Percentiles rank a stretch among this genome's conserved stretches.
Evolutionary conservation across 73 alveolate species (phyloP).

Genomic region (Symbiodinium natans): DNA sequence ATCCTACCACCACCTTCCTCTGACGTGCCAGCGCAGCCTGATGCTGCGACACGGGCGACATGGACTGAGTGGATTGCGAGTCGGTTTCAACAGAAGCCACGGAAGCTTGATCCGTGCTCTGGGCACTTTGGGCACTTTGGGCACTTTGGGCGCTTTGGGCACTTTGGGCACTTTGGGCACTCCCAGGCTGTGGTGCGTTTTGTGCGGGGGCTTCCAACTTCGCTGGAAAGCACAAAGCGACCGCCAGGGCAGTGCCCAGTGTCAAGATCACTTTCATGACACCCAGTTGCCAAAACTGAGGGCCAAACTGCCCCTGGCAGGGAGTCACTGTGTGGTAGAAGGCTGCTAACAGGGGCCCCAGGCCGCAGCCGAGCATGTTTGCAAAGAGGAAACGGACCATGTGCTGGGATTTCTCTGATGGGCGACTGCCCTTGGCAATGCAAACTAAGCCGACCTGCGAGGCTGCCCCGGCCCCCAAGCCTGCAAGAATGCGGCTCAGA

Average conservation of each 20-base stretch:
- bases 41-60: neutral
- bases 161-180: neutral
- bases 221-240: neutral
- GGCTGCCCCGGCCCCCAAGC: conserved; percentile 25
- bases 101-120: neutral
- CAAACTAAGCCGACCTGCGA: conserved; percentile 26
- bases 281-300: conserved; percentile 13
- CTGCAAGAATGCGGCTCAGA: neutral
- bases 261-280: conserved; percentile 2
- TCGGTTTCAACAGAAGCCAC: neutral
- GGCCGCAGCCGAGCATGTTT: conserved; percentile 22
- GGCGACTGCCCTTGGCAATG: conserved; percentile 9
- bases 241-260: neutral
- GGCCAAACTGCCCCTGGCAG: neutral
- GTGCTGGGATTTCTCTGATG: neutral
- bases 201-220: neutral
- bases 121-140: neutral
- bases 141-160: neutral
- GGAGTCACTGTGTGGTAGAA: neutral
- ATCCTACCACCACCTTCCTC: conserved; percentile 22
- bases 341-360: neutral
- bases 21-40: neutral
- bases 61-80: neutral
- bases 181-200: neutral
- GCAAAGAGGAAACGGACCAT: conserved; percentile 23